Evolutionary conservation across 2,329 filamentous ascomycete genomes (phyloP).

Genomic region (Plenodomus tracheiphilus): DNA sequence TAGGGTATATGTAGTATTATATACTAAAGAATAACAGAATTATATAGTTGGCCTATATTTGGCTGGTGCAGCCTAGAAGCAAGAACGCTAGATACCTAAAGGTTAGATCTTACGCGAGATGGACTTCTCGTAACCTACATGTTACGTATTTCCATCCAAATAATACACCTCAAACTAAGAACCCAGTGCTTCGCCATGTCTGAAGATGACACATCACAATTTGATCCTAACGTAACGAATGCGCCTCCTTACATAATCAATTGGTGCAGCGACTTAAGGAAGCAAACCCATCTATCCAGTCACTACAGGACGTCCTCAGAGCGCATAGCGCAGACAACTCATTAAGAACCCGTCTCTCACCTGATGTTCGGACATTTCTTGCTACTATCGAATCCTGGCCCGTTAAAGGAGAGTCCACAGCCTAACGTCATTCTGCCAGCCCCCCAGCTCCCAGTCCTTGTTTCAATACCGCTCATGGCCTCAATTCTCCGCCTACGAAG

Average conservation of each 20-base stretch:
- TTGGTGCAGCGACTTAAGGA: conserved; percentile 1
- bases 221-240: conserved; percentile 2
- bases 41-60: too few relatives aligned
- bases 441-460: conserved; percentile 3
- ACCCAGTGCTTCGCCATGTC: conserved; percentile 5
- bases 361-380: conserved; percentile 1
- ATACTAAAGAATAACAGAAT: too few relatives aligned
- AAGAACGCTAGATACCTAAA: too few relatives aligned
- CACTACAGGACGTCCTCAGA: conserved; percentile 2
- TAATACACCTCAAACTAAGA: not conserved
- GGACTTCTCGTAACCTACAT: too few relatives aligned
- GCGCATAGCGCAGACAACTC: conserved; percentile 1
- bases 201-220: not conserved
- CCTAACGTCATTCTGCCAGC: conserved; percentile 5
- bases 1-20: too few relatives aligned
- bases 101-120: too few relatives aligned
- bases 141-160: conserved; percentile 1
- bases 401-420: conserved; percentile 3
- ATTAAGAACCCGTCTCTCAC: conserved; percentile 4
- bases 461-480: conserved; percentile 6
- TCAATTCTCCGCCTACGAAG: conserved; percentile 6
- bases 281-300: conserved; percentile 5
- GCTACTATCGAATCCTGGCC: conserved; percentile 4
- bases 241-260: conserved; percentile 5
- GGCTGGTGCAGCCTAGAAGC: too few relatives aligned